Percentiles rank a stretch among this genome's conserved stretches.
phyloP scores from a whole-genome alignment of 2,329 filamentous ascomycete genomes.

The Aulographum hederae region DNA sequence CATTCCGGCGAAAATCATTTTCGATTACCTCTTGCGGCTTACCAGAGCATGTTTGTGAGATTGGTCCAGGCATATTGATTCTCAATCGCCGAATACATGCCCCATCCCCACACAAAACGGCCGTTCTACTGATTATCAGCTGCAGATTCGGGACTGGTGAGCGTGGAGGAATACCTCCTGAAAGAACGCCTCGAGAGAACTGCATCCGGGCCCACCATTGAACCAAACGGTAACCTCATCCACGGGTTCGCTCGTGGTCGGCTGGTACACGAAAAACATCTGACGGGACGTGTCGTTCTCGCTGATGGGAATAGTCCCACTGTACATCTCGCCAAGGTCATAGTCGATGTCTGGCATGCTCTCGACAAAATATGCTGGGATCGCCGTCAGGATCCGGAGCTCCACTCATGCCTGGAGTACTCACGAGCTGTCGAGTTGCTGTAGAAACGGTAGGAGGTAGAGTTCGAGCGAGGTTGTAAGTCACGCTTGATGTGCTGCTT shows the following conservation, averaged over 20 bases:
- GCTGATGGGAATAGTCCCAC: conserved; percentile 4
- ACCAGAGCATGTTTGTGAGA: conserved; percentile 7
- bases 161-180: too few species aligned
- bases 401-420: too few species aligned
- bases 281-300: conserved; percentile 1
- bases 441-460: too few species aligned
- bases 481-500: too few species aligned
- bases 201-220: conserved; percentile 9
- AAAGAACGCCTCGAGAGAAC: conserved; percentile 4
- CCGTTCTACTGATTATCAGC: too few species aligned
- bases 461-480: too few species aligned
- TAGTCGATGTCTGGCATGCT: conserved; percentile 3
- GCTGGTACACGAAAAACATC: conserved; percentile 8
- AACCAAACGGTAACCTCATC: conserved; percentile 8
- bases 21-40: too few species aligned
- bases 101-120: neutral
- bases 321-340: conserved; percentile 5
- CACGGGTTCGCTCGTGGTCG: conserved; percentile 8
- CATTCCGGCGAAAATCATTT: neutral
- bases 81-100: conserved; percentile 1
- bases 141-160: too few species aligned
- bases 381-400: too few species aligned
- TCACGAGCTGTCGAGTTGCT: too few species aligned
- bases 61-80: conserved; percentile 6
- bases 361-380: neutral